Evolutionary conservation across 768 basidiomycete genomes (phyloP).

Genomic region (Cystobasidium ongulense): DNA sequence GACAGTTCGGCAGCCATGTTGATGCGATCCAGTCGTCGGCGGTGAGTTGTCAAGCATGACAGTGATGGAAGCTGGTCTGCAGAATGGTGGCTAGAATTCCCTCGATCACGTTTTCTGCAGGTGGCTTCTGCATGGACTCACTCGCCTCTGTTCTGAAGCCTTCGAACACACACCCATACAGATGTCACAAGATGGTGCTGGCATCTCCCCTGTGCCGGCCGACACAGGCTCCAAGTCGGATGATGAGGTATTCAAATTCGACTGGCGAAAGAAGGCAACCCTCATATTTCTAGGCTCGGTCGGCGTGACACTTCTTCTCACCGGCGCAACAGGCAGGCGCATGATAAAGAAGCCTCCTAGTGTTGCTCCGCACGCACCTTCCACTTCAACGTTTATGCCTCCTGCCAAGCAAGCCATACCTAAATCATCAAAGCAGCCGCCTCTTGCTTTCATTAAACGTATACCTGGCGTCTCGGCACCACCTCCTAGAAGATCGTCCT

Average conservation of each 20-base stretch:
- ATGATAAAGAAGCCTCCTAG: constrained; percentile 27
- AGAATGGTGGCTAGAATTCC: neutral
- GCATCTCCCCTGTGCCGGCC: neutral
- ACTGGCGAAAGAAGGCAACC: constrained; percentile 34
- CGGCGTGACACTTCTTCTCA: constrained; percentile 37
- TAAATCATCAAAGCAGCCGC: neutral
- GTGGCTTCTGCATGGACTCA: neutral
- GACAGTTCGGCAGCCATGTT: neutral
- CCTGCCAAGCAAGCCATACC: neutral
- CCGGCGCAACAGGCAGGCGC: constrained; percentile 32
- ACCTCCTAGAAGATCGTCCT: neutral
- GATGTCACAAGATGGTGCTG: neutral
- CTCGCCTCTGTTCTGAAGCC: neutral
- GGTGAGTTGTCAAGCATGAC: neutral
- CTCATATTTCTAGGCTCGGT: constrained; percentile 37
- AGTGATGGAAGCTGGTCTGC: neutral
- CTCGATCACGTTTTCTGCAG: neutral
- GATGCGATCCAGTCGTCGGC: neutral
- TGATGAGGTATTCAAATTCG: neutral
- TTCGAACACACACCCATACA: neutral
- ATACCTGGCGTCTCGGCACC: neutral
- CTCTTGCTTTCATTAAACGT: neutral
- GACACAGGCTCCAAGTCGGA: neutral
- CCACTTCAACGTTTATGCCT: neutral
- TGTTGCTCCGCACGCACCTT: neutral